These are phyloP conservation scores for Ophiostoma australiae DNA, from an alignment of 2,329 filamentous ascomycete genomes.

Conservation along the genomic window DNA sequence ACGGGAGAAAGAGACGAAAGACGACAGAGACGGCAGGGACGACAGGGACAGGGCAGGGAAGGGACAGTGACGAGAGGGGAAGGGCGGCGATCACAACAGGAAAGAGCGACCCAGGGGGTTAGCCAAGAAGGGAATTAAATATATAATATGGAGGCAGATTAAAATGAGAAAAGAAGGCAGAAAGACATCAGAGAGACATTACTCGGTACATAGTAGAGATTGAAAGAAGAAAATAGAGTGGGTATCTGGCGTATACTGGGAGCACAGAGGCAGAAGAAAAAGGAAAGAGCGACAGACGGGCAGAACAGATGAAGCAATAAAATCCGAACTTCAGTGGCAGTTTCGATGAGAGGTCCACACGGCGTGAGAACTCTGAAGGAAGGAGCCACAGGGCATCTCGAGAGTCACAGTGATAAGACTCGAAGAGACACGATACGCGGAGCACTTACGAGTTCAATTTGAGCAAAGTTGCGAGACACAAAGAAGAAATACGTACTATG, in stretches of 20 bases:
- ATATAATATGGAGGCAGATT: not conserved
- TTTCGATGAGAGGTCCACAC: not conserved
- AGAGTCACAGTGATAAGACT: not conserved
- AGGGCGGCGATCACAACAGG: conserved; percentile 23
- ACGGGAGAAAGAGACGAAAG: not conserved
- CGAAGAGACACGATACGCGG: not conserved
- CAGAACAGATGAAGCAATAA: not conserved
- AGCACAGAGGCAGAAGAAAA: not conserved
- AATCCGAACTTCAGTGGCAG: too few species aligned
- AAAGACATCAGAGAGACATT: not conserved
- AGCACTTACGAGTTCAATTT: not conserved
- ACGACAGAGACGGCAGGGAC: not conserved
- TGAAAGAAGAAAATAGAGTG: not conserved
- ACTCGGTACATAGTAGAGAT: not conserved
- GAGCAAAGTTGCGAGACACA: not conserved
- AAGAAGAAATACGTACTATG: not conserved
- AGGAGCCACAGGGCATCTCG: not conserved
- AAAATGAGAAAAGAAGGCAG: not conserved
- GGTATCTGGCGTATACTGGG: not conserved
- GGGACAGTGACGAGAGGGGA: conserved; percentile 18
- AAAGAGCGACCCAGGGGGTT: conserved; percentile 18
- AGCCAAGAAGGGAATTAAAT: conserved; percentile 14
- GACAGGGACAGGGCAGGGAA: conserved; percentile 17
- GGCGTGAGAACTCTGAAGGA: too few species aligned
- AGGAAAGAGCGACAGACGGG: conserved; percentile 1